Base-by-base conservation (phyloP, 2,329 filamentous ascomycete genomes). In the Xylaria sp. region DNA sequence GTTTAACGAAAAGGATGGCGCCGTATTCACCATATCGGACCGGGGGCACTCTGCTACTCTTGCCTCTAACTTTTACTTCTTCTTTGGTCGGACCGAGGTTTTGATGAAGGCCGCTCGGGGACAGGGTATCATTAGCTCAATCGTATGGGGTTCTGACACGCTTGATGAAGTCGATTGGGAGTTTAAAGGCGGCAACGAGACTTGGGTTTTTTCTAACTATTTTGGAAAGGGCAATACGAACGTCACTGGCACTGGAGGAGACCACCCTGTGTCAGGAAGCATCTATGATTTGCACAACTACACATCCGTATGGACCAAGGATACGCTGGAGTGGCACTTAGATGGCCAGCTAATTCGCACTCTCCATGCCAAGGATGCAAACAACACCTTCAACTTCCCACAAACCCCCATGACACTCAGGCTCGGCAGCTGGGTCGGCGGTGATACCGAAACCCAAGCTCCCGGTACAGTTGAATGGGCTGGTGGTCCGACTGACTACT, bases 121-220 rank as follows among this genome's bases (percentile, higher is more conserved):
- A 17, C 79, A 79, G 7, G 93, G 93, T 53, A 88, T 97, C 65
- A 86, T 97, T 69, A 92, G 88, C 71, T 87, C 90, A 64, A 88
- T 96, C 71, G 93, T 96, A 73, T 83, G 94, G 75, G 83, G 95
- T 67, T 94, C 90, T 52, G 90, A 95, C 68, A 89, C 93, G 69
- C 83, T 94, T 13, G 93, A 96, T 74, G 92, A 96, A 77, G 88
- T 96, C 40, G 93, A 97, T 73, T 94, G 91, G 86, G 91, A 95
- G 73, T 90, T 91, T 72, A 83, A 92, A 60, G 91, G 91, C 46
- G 83, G 83, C 58, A 88, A 91, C 71, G 76, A 79, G 57, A 85
- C 81, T 15, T 77, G 82, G 33, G 89, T 85, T 8, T 83, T 90
- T 69, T 89, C 86, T 68, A 93, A 94, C 79, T 94, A 89, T 78